Evolutionary conservation across 2,329 filamentous ascomycete species (phyloP).

Genomic region (Periconia sp.): DNA sequence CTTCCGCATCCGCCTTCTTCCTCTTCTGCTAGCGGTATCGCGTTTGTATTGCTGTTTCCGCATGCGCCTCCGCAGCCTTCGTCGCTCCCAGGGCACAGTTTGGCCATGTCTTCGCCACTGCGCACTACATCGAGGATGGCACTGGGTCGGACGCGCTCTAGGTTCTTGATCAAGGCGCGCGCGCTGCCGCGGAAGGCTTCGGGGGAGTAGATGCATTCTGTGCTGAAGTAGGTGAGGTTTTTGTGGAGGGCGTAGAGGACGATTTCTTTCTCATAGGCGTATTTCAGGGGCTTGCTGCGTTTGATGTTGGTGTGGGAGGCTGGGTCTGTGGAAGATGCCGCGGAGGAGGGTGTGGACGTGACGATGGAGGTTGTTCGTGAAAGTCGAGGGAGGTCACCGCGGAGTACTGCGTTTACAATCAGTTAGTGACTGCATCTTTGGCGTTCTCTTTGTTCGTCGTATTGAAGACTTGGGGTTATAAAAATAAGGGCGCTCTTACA

Average conservation of each 20-base stretch:
- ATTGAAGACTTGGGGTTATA: background rate
- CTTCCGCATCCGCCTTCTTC: slow-evolving; percentile 75
- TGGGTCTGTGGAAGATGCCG: slow-evolving; percentile 50
- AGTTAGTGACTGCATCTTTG: slow-evolving; percentile 8
- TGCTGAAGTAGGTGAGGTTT: slow-evolving; percentile 96
- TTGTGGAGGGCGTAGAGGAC: slow-evolving; percentile 97
- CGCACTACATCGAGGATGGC: slow-evolving; percentile 93
- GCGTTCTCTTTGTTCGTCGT: background rate
- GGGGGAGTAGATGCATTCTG: slow-evolving; percentile 96
- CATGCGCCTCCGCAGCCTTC: slow-evolving; percentile 36
- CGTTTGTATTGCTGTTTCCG: slow-evolving; percentile 14
- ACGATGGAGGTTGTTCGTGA: slow-evolving; percentile 89
- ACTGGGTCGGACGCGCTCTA: slow-evolving; percentile 90
- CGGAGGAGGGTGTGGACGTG: slow-evolving; percentile 55
- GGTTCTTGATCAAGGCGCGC: slow-evolving; percentile 87
- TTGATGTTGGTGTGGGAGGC: slow-evolving; percentile 76
- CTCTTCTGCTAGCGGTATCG: slow-evolving; percentile 52
- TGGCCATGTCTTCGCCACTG: slow-evolving; percentile 95
- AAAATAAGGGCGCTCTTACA: slow-evolving; percentile 26
- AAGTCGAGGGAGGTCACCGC: slow-evolving; percentile 84
- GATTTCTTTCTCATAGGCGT: slow-evolving; percentile 98
- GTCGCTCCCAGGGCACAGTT: slow-evolving; percentile 66
- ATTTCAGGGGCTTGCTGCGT: slow-evolving; percentile 94
- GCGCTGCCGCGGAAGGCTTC: slow-evolving; percentile 95
- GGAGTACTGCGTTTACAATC: slow-evolving; percentile 58